Base-by-base conservation (phyloP, 2,329 filamentous ascomycete species). In the Pyricularia pennisetigena region DNA sequence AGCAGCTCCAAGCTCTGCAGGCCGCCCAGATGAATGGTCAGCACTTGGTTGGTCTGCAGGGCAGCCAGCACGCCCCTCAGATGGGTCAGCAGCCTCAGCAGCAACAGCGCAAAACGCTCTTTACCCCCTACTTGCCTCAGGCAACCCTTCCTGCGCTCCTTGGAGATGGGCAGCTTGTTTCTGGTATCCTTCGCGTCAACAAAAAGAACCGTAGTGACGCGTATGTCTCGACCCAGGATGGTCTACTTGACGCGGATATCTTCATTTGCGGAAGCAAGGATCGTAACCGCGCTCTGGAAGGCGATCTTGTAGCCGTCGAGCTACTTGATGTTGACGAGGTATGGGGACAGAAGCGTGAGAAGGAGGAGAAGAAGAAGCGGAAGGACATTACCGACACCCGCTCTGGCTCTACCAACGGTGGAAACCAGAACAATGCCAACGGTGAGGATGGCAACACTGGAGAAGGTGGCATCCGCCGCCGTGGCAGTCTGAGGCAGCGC, bases 211-310 rank as follows among this genome's bases (percentile, higher is more conserved):
- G 95, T 71, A 98, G 94, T 74, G 95, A 99, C 79, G 95, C 95
- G 30, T 99, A 99, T 75, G 95, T 99, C 68, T 95, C 95, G 12
- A 97, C 93, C 14, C 89, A 91, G 70, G 95, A 99, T 76, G 88
- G 88, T 64, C 82, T 90, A 70, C 85, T 99, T 65, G 95, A 98
- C 79, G 94, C 95, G 62, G 95, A 99, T 77, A 99, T 99, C 76
- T 99, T 99, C 80, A 99, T 99, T 75, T 99, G 95, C 77, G 95
- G 95, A 77, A 98, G 94, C 85, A 99, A 99, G 79, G 95, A 99
- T 78, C 91, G 95, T 73, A 99, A 99, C 79, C 91, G 95, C 79
- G 95, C 95, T 68, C 86, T 99, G 49, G 95, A 99, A 78, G 95
- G 95, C 69, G 95, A 99, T 77, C 86, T 97, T 68, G 95, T 99